Evolutionary conservation across 306 rosid species (phyloP).

Genomic region (Carpinus viminea): DNA sequence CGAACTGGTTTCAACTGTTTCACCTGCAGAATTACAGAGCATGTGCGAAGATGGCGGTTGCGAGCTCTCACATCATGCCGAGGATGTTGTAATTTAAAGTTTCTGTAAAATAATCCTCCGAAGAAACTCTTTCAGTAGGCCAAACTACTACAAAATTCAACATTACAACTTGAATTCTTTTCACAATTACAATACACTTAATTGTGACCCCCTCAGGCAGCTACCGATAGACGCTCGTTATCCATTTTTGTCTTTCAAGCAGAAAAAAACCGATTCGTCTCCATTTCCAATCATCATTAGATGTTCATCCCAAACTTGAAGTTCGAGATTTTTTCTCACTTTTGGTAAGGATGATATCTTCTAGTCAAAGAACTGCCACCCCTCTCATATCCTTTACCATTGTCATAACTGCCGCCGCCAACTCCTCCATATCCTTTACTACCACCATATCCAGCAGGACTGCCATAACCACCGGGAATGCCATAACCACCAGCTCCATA

Average conservation of each 20-base stretch:
- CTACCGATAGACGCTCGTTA: background rate
- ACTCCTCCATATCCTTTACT: slow-evolving; percentile 41
- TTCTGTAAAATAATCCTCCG: background rate
- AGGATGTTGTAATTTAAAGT: background rate
- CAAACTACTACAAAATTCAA: background rate
- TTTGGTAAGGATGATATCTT: slow-evolving; percentile 61
- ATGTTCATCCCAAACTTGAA: background rate
- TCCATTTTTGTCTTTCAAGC: background rate
- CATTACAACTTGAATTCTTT: background rate
- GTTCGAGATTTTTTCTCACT: background rate
- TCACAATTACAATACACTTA: background rate
- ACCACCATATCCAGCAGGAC: slow-evolving; percentile 30
- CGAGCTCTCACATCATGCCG: background rate
- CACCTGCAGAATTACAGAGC: background rate
- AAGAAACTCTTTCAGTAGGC: background rate
- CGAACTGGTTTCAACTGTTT: background rate
- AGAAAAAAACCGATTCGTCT: background rate
- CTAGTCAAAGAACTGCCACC: slow-evolving; percentile 37
- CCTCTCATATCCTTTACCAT: slow-evolving; percentile 36
- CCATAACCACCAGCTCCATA: slow-evolving; percentile 42
- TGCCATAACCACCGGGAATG: slow-evolving; percentile 41
- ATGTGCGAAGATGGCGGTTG: background rate
- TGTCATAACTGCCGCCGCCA: slow-evolving; percentile 30
- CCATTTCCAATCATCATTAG: background rate
- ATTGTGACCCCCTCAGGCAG: background rate